Base-by-base conservation (phyloP, 768 basidiomycete species). In the Fomitopsis serialis region DNA sequence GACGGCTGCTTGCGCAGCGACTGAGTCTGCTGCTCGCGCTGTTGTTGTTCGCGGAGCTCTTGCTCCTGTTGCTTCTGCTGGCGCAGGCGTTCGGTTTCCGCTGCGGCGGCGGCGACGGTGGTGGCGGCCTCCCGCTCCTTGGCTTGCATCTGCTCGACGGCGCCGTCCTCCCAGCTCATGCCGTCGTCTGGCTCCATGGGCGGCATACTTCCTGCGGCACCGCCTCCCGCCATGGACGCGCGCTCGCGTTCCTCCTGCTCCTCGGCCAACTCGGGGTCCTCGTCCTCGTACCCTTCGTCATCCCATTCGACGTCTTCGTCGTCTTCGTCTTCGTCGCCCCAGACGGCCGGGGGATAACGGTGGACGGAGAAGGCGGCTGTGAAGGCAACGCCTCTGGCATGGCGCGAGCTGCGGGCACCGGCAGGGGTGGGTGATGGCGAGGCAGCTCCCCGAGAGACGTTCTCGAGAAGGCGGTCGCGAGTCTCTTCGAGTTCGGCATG, bases 151-250 rank as follows among this genome's bases (percentile, higher is more conserved):
- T 77, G 74, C 50, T 79, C 81, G 2, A 80, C 83, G 11, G 75
- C 78, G 35, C 74, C 69, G 50, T 92, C 89, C 45, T 93, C 92
- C 93, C 94, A 95, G 55, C 80, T 78, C 81, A 95, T 89, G 2
- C 85, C 87, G 61, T 94, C 92, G 55, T 92, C 91, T 0, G 79
- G 80, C 49, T 88, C 87, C 76, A 85, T 80, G 19, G 40, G 54
- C 6, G 47, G 44, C 4, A 58, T 53, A 43, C 70, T 46, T 58
- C 21, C 70, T 66, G 66, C 49, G 53, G 12, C 51, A 55, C 67
- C 54, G 1, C 59, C 64, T 51, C 72, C 65, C 53, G 68, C 68
- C 62, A 58, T 65, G 48, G 35, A 50, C 61, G 48, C 63, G 61
- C 34, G 66, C 52, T 68, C 70, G 43, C 72, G 72, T 46, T 75